Evolutionary conservation across 139 green algal genomes (phyloP).

Genomic region (Asterochloris sp.): DNA sequence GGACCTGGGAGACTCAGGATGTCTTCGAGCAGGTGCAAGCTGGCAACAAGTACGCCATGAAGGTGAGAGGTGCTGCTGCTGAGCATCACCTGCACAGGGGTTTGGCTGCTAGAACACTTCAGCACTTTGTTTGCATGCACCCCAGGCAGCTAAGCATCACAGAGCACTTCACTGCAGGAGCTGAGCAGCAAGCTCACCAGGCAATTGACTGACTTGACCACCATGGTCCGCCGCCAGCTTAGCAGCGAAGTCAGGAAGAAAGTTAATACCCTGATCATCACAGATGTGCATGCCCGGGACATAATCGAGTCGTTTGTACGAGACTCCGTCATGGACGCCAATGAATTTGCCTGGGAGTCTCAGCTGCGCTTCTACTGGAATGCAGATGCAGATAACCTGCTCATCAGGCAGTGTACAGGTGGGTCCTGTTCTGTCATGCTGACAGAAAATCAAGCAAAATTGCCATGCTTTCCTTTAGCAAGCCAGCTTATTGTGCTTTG

Average conservation of each 20-base stretch:
- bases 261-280: slow-evolving; percentile 85
- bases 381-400: slow-evolving; percentile 61
- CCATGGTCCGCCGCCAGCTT: slow-evolving; percentile 76
- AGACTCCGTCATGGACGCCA: slow-evolving; percentile 74
- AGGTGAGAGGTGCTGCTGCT: slow-evolving; percentile 26
- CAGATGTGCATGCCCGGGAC: slow-evolving; percentile 83
- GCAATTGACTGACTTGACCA: slow-evolving; percentile 73
- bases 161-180: slow-evolving; percentile 29
- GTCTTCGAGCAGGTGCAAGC: slow-evolving; percentile 67
- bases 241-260: slow-evolving; percentile 68
- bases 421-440: not conserved
- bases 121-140: not conserved
- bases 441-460: not conserved
- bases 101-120: not conserved
- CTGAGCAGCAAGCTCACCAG: slow-evolving; percentile 61
- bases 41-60: slow-evolving; percentile 85
- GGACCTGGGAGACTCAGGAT: slow-evolving; percentile 89
- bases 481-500: not conserved
- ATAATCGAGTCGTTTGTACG: slow-evolving; percentile 82
- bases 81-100: not conserved
- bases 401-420: slow-evolving; percentile 78
- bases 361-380: slow-evolving; percentile 87
- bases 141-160: not conserved
- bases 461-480: not conserved
- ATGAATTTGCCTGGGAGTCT: slow-evolving; percentile 85